Evolutionary conservation across 2,329 filamentous ascomycete species (phyloP).

Genomic region (Chlorencoelia australis): DNA sequence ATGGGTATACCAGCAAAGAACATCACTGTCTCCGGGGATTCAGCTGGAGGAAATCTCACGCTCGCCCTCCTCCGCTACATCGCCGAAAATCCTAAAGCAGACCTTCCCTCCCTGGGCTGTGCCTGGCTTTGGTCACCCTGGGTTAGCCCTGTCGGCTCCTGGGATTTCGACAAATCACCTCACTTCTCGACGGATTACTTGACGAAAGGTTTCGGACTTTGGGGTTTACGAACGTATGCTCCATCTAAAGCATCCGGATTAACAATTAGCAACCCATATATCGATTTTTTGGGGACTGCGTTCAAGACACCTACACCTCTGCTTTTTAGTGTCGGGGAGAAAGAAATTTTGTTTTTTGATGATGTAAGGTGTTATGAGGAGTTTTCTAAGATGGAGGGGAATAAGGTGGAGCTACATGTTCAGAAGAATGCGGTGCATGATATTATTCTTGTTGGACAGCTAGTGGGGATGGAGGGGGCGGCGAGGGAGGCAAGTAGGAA

Average conservation of each 20-base stretch:
- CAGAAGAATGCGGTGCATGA: conserved; percentile 36
- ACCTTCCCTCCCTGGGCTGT: conserved; percentile 28
- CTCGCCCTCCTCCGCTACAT: conserved; percentile 38
- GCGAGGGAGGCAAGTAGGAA: conserved; percentile 12
- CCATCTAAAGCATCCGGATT: conserved; percentile 14
- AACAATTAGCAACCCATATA: conserved; percentile 28
- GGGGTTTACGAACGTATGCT: conserved; percentile 32
- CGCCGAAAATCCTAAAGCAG: conserved; percentile 26
- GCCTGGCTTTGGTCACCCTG: conserved; percentile 35
- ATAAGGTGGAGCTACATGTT: conserved; percentile 32
- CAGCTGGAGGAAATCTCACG: conserved; percentile 37
- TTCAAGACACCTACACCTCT: conserved; percentile 32
- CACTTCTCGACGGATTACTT: conserved; percentile 33
- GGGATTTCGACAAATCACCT: conserved; percentile 15
- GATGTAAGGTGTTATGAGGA: conserved; percentile 28
- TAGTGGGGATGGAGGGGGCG: conserved; percentile 34
- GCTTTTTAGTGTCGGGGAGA: conserved; percentile 32
- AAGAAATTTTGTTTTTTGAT: conserved; percentile 34
- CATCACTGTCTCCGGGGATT: conserved; percentile 39
- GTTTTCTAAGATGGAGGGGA: conserved; percentile 30
- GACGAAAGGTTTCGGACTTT: conserved; percentile 28
- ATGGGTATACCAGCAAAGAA: conserved; percentile 30
- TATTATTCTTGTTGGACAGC: conserved; percentile 31
- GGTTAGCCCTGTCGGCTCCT: conserved; percentile 28
- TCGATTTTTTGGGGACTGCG: conserved; percentile 28